These are phyloP conservation scores for Podospora australis DNA, from an alignment of 495 filamentous ascomycete genomes.

Conservation along the genomic window DNA sequence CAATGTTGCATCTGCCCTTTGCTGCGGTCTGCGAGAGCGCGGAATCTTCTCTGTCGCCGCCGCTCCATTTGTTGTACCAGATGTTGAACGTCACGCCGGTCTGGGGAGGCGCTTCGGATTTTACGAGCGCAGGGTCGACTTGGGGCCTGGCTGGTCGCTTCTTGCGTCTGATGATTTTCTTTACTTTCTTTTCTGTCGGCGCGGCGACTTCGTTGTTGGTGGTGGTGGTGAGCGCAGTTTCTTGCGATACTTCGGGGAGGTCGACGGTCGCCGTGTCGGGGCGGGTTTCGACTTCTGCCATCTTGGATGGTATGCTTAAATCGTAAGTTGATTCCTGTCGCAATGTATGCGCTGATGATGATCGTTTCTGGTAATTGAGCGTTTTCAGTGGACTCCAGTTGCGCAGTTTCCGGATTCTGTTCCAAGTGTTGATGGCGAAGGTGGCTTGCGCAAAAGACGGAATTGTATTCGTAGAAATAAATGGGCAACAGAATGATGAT, in stretches of 20 bases:
- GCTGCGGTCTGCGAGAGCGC: constrained; percentile 69
- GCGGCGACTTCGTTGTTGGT: constrained; percentile 41
- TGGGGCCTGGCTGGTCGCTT: constrained; percentile 65
- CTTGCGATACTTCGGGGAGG: neutral
- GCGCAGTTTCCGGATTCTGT: too few species aligned
- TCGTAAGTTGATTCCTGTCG: neutral
- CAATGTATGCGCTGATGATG: too few species aligned
- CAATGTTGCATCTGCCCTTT: constrained; percentile 71
- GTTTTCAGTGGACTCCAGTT: too few species aligned
- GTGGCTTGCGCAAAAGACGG: too few species aligned
- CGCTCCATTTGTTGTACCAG: constrained; percentile 85
- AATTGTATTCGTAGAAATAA: too few species aligned
- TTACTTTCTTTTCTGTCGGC: constrained; percentile 48
- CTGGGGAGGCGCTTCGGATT: constrained; percentile 73
- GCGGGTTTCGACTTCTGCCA: constrained; percentile 17
- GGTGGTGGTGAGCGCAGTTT: constrained; percentile 22
- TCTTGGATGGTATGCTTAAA: neutral
- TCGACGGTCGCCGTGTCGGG: constrained; percentile 7
- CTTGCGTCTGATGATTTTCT: constrained; percentile 60
- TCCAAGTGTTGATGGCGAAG: too few species aligned
- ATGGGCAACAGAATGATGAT: too few species aligned
- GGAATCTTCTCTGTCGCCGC: constrained; percentile 89
- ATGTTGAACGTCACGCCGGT: constrained; percentile 86
- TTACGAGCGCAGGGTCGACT: constrained; percentile 75
- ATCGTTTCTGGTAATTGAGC: too few species aligned